Evolutionary conservation across 192 early-diverging fungal species (phyloP), one percentile per base, ranked within the genome.

Genomic region (Chytriomyces sp.): DNA sequence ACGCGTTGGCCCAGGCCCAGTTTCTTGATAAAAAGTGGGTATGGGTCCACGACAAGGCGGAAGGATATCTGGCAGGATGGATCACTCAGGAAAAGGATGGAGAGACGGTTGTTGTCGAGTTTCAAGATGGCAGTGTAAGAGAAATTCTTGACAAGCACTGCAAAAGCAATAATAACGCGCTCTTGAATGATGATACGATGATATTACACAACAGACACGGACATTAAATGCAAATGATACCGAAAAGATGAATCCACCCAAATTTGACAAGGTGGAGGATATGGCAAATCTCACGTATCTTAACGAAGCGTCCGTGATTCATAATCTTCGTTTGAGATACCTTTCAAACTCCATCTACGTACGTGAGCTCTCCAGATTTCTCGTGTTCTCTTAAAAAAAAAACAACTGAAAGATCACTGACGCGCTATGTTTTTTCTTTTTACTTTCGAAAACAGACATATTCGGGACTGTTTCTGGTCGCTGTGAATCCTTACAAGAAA

Each of bases 231-330:
- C 92, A 69, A 94, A 92, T 79, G 93, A 91, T 60, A 93, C 92
- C 7, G 91, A 96, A 69, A 96, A 97, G 82, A 97, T 98, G 94
- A 99, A 99, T 67, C 97, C 97, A 67, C 97, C 97, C 72, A 98
- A 99, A 85, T 99, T 99, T 79, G 97, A 99, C 80, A 93, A 92
- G 79, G 95, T 93, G 50, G 97, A 99, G 74, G 97, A 99, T 84
- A 98, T 99, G 97, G 97, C 97, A 20, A 95, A 97, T 60, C 79
- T 99, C 69, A 96, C 95, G 11, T 92, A 96, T 82, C 87, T 99
- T 57, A 99, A 99, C 86, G 96, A 97, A 74, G 94, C 97, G 7
- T 98, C 96, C 5, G 97, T 99, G 9, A 92, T 97, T n/a, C 96
- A 99, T 86, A 99, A 99, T 78, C 86, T 99, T 23, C 87, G 92